Percentiles rank a stretch among this genome's conserved stretches.
Evolutionary conservation across 106 monocot genomes (phyloP).

Genomic region (Ottelia alismoides): DNA sequence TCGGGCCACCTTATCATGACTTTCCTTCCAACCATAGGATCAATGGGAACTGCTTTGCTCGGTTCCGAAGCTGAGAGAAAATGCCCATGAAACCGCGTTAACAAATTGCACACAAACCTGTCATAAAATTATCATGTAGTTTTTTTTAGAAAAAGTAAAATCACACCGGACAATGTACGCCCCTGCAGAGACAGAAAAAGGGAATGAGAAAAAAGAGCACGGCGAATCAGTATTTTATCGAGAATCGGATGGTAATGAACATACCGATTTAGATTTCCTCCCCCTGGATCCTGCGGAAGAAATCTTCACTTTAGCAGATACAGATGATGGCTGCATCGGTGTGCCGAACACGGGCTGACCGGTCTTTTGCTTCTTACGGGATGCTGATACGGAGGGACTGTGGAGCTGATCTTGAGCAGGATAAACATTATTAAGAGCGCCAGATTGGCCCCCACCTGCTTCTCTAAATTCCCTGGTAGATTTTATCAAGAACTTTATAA

Average conservation of each 20-base stretch:
- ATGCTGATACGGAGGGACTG: constrained; percentile 59
- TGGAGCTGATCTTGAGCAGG: constrained; percentile 40
- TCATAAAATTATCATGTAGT: constrained; percentile 18
- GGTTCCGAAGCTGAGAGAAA: constrained; percentile 21
- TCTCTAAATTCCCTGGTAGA: constrained; percentile 74
- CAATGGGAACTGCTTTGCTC: constrained; percentile 27
- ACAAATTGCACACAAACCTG: constrained; percentile 26
- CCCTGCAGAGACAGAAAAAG: constrained; percentile 25
- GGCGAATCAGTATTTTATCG: background rate
- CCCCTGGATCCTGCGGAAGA: constrained; percentile 30
- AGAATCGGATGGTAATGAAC: constrained; percentile 4
- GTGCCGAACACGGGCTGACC: constrained; percentile 38
- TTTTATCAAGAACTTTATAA: constrained; percentile 1
- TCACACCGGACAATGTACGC: constrained; percentile 25
- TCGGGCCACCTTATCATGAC: constrained; percentile 90
- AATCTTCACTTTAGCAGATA: constrained; percentile 50
- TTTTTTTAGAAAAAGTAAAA: constrained; percentile 15
- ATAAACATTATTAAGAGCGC: constrained; percentile 43
- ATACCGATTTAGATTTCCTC: constrained; percentile 80
- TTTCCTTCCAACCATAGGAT: constrained; percentile 75
- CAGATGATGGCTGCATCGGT: constrained; percentile 49
- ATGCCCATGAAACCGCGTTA: constrained; percentile 23
- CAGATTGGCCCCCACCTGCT: constrained; percentile 36
- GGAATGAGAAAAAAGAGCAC: background rate
- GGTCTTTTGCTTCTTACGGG: constrained; percentile 78